Base-by-base conservation (phyloP, 192 early-diverging fungal species). In the Chytriomyces hyalinus region DNA sequence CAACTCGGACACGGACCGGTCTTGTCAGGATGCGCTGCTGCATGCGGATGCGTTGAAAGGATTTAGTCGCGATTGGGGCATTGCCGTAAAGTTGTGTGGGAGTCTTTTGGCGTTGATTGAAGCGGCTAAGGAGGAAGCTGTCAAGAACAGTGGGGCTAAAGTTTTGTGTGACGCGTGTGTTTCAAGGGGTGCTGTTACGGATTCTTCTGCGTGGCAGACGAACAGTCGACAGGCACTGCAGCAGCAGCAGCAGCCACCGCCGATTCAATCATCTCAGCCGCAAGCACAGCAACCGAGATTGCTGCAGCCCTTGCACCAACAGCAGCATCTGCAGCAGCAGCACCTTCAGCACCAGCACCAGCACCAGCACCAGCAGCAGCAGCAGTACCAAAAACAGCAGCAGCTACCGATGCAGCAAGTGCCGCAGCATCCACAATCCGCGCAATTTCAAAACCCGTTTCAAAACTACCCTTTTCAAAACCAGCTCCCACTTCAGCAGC, bases 51-150 rank as follows among this genome's bases (percentile, higher is more conserved):
- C 69, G 49, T 45, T 71, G 69, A 51, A 71, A 49, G 57, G 51
- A 26, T 43, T 71, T 4, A 17, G 44, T 11, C 10, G 69, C 26
- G 17, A 43, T 59, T 71, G 69, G 69, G 69, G 69, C 7, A 13
- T 51, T 24, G 69, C 69, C 8, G 57, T 17, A 4, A 71, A 71
- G 11, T 17, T 71, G 51, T 57, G 48, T 22, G n/a, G 49, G 9
- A 71, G 69, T 71, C 57, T 71, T 8, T 17, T 71, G 13, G 50
- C 49, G 2, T 51, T 71, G 51, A 71, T 71, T 59, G 69, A 51
- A 15, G 69, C 45, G 10, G 48, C 69, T 4, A 15, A 45, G 15
- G 69, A 51, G 6, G 48, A 15, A 45, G 51, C 51, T 43, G 44
- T 48, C 17, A 43, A 13, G 36, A 26, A 36, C 3, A 20, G 53